A percentile compares a stretch with the other conserved stretches of the same genome.
phyloP scores from a whole-genome alignment of 768 basidiomycete species.

The Pleurotus djamor region DNA sequence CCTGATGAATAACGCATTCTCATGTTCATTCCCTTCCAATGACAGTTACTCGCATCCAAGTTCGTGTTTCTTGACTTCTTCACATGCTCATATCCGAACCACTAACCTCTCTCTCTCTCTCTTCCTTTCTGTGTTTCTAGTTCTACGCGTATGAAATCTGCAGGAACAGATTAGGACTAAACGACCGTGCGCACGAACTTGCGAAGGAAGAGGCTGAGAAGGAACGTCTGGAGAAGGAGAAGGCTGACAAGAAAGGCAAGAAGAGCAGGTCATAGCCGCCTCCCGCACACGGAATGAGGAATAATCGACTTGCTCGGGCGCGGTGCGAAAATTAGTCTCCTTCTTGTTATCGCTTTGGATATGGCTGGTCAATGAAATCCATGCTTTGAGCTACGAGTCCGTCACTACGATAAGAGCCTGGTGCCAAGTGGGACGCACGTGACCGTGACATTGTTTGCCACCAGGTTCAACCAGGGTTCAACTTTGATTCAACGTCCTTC shows the following conservation, averaged over 20 bases:
- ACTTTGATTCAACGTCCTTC: no score
- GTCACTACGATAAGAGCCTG: no score
- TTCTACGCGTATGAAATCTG: slow-evolving; percentile 88
- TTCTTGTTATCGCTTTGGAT: no score
- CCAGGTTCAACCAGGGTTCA: no score
- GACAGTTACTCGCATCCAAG: slow-evolving; percentile 71
- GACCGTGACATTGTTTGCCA: no score
- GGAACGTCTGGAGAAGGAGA: slow-evolving; percentile 58
- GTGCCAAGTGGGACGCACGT: no score
- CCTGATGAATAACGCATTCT: background rate
- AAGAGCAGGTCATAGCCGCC: slow-evolving; percentile 5
- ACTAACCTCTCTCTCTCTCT: background rate
- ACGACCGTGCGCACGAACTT: slow-evolving; percentile 80
- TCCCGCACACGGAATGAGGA: no score
- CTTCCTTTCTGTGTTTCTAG: slow-evolving; percentile 29
- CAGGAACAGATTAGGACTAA: slow-evolving; percentile 87
- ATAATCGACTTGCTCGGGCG: no score
- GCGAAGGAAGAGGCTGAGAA: slow-evolving; percentile 73
- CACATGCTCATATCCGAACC: slow-evolving; percentile 10
- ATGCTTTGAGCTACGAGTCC: no score
- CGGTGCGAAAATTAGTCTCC: no score
- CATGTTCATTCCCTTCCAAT: slow-evolving; percentile 2
- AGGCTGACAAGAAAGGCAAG: slow-evolving; percentile 24
- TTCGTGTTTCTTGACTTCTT: slow-evolving; percentile 23
- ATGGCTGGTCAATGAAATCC: no score